These are phyloP conservation scores for Aspergillus ochraceoroseus DNA, from an alignment of 2,329 filamentous ascomycete species.

Conservation along the genomic window DNA sequence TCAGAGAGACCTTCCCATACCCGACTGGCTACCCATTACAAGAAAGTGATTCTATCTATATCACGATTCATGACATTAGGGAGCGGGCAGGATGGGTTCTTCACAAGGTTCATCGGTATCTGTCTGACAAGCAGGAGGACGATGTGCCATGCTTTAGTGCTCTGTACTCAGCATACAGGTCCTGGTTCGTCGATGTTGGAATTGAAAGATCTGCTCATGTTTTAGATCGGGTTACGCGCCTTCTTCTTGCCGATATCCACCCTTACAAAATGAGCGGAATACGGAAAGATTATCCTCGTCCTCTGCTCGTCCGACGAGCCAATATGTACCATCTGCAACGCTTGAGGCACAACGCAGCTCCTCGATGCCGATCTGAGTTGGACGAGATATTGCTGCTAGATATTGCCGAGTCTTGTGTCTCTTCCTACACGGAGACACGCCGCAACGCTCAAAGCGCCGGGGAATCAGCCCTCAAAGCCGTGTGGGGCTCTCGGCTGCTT, in stretches of 20 bases:
- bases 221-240: constrained; percentile 75
- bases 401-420: constrained; percentile 82
- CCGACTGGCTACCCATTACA: constrained; percentile 78
- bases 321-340: constrained; percentile 92
- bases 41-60: constrained; percentile 60
- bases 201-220: constrained; percentile 94
- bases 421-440: constrained; percentile 91
- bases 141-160: constrained; percentile 94
- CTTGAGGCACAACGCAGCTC: constrained; percentile 87
- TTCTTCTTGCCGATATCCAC: constrained; percentile 80
- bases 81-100: constrained; percentile 74
- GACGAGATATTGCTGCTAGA: constrained; percentile 82
- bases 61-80: constrained; percentile 72
- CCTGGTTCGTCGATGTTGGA: constrained; percentile 96
- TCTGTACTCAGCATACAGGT: constrained; percentile 84
- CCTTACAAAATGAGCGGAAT: constrained; percentile 93
- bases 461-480: constrained; percentile 86
- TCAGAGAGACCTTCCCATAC: constrained; percentile 82
- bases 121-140: constrained; percentile 80
- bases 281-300: constrained; percentile 85
- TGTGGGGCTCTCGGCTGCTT: constrained; percentile 80
- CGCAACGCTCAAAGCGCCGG: constrained; percentile 85
- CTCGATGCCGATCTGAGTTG: constrained; percentile 80
- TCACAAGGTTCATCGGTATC: constrained; percentile 77
- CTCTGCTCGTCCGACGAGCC: constrained; percentile 84